Evolutionary conservation across 75 land plant species (phyloP).

Genomic region (Picea glauca): DNA sequence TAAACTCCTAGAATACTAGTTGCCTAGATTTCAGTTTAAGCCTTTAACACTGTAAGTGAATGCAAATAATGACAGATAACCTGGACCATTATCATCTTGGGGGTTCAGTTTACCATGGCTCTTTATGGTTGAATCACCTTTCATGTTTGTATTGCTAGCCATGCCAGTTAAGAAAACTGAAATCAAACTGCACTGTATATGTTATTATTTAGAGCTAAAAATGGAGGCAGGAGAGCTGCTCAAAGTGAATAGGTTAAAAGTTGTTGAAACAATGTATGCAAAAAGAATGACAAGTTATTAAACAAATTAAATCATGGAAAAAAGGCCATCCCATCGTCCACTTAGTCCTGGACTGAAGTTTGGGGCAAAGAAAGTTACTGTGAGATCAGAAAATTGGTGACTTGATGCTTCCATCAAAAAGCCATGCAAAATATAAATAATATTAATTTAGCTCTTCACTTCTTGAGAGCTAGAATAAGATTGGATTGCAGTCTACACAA

Average conservation of each 20-base stretch:
- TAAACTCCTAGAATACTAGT: too few relatives aligned
- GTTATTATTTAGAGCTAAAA: constrained; percentile 4
- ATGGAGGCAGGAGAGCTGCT: neutral
- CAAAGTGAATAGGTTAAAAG: neutral
- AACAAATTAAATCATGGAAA: neutral
- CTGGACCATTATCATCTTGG: neutral
- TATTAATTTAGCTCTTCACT: too few relatives aligned
- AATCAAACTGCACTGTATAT: neutral
- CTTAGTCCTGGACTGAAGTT: too few relatives aligned
- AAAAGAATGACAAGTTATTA: neutral
- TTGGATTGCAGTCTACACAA: too few relatives aligned
- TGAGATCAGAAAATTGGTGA: too few relatives aligned
- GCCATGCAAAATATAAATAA: too few relatives aligned
- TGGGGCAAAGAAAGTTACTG: too few relatives aligned
- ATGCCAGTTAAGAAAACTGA: neutral
- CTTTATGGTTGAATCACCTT: neutral
- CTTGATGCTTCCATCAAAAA: too few relatives aligned
- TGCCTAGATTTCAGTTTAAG: too few relatives aligned
- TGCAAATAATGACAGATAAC: neutral
- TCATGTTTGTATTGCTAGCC: neutral
- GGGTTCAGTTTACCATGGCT: neutral
- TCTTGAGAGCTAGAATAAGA: too few relatives aligned
- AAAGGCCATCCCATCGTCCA: too few relatives aligned
- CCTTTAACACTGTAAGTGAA: neutral
- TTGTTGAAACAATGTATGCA: neutral